These are phyloP conservation scores for Moesziomyces antarcticus DNA, from an alignment of 1,284 basidiomycete genomes.

Conservation along the genomic window DNA sequence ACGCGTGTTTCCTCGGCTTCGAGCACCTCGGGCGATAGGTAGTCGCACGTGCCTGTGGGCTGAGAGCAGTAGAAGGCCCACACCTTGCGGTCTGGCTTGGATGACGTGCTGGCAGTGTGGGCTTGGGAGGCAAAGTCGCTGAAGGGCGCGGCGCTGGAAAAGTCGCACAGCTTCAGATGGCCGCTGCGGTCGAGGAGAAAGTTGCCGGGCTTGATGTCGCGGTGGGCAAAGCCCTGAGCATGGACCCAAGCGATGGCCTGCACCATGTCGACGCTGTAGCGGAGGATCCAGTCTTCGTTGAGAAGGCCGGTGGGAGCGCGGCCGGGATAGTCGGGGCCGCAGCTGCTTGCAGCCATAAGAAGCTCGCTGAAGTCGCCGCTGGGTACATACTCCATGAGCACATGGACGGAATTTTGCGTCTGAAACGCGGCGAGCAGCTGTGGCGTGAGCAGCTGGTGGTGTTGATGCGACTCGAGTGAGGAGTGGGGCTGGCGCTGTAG, in stretches of 20 bases:
- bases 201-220: constrained; percentile 66
- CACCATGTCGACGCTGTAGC: constrained; percentile 64
- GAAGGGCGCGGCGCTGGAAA: constrained; percentile 64
- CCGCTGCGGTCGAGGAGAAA: constrained; percentile 61
- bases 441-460: constrained; percentile 42
- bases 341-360: constrained; percentile 55
- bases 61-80: constrained; percentile 59
- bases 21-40: constrained; percentile 66
- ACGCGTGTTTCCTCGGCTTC: constrained; percentile 57
- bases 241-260: constrained; percentile 65
- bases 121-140: constrained; percentile 34
- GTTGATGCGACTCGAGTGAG: not conserved
- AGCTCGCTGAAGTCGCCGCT: constrained; percentile 65
- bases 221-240: constrained; percentile 58
- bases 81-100: constrained; percentile 41
- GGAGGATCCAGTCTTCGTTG: constrained; percentile 53
- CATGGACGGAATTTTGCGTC: constrained; percentile 58
- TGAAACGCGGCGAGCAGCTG: constrained; percentile 62
- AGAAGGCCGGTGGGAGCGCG: constrained; percentile 55
- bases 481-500: constrained; percentile 37
- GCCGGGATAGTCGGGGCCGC: constrained; percentile 49
- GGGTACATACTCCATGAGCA: constrained; percentile 66
- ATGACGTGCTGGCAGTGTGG: not conserved
- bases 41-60: constrained; percentile 65
- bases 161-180: constrained; percentile 66